Base-by-base conservation (phyloP, 73 alveolate genomes). In the Blepharisma japonicum region DNA sequence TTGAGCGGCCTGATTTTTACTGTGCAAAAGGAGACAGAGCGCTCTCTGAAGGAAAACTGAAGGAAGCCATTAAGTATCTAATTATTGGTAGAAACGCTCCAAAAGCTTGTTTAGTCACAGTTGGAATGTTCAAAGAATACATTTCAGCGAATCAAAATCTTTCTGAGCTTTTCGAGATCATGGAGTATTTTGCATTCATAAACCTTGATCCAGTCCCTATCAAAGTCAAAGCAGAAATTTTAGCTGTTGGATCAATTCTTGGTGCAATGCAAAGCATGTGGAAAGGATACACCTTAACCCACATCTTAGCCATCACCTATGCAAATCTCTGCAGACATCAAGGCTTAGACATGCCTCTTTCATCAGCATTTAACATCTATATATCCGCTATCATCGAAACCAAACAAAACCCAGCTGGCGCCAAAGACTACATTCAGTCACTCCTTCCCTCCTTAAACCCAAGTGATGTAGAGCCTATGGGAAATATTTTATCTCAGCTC, bases 381-480 rank as follows among this genome's bases (percentile, higher is more conserved):
- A 20, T 20, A 53, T 14, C n/a, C 0, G n/a, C 67, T 53, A 53
- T 53, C n/a, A 53, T 53, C 0, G 67, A 53, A 53, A 20, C 27
- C 23, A 53, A 14, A 2, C 67, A 20, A 53, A 11, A 53, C n/a
- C 67, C 67, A 14, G 67, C n/a, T 14, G n/a, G 27, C 23, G 67
- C 27, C 4, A 53, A 53, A 53, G 67, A 53, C 23, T 20, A 53
- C 2, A 11, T 53, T 53, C n/a, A 53, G 27, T 14, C 23, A 20
- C 27, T 20, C n/a, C n/a, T 53, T 2, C 42, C 42, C 42, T 14
- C n/a, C 67, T 4, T 20, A 14, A 53, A 53, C 67, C 67, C 67
- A 14, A 53, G 23, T 2, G 77, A 61, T 21, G n/a, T 61, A 61
- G 56, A 25, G 53, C 14, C 56, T 61, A 61, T 61, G 53, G 50